Conservation (phyloP, 1,284 basidiomycete genomes). For the Tilletia horrida region DNA sequence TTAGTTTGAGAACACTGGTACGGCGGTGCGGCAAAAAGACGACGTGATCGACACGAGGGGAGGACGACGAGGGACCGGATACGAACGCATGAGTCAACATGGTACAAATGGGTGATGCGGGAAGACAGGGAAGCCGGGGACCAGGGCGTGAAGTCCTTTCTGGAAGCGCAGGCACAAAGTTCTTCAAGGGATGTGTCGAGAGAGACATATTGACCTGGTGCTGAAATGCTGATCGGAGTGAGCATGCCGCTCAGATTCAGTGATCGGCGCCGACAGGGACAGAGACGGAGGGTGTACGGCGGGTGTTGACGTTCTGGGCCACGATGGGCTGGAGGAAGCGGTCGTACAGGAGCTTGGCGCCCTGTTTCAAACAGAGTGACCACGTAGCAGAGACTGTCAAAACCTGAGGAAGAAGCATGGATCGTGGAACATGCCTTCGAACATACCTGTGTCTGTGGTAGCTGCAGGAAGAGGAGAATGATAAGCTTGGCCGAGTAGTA, state of each 20-base stretch:
- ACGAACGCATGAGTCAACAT: no score
- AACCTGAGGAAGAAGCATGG: background rate
- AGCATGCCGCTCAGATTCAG: background rate
- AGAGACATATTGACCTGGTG: no score
- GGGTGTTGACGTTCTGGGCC: conserved; percentile 18
- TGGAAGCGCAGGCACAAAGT: no score
- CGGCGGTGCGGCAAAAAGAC: background rate
- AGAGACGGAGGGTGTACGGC: conserved; percentile 1
- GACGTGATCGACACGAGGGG: background rate
- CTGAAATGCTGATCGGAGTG: no score
- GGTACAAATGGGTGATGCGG: background rate
- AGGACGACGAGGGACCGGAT: background rate
- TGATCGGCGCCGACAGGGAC: conserved; percentile 10
- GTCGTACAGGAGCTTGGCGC: conserved; percentile 53
- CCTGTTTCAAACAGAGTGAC: conserved; percentile 27
- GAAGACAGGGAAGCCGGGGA: background rate
- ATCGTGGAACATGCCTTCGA: background rate
- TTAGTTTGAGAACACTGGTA: background rate
- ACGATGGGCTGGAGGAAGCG: conserved; percentile 49
- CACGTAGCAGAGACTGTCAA: background rate
- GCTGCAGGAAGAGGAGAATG: conserved; percentile 78
- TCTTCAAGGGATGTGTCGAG: no score
- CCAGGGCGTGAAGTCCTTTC: no score
- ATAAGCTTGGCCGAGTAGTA: conserved; percentile 79
- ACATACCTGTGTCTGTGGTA: conserved; percentile 70